These are phyloP conservation scores for Cordyceps fumosorosea DNA, from an alignment of 2,329 filamentous ascomycete genomes.

Conservation along the genomic window DNA sequence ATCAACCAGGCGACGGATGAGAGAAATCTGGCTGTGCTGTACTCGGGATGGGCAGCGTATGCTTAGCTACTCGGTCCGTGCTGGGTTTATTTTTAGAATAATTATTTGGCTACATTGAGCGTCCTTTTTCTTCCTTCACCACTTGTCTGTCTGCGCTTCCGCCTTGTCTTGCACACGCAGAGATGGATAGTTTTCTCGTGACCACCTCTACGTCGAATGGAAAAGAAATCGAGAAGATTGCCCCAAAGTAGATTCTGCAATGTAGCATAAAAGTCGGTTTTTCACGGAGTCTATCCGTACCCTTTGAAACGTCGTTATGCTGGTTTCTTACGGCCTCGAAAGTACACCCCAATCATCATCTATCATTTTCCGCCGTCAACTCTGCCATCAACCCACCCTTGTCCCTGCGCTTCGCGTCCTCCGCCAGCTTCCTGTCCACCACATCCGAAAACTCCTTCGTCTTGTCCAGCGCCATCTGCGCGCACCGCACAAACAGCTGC, in stretches of 20 bases:
- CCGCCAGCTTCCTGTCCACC: constrained; percentile 65
- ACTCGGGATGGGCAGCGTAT: constrained; percentile 53
- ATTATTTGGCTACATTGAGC: too few relatives aligned
- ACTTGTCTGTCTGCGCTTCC: too few relatives aligned
- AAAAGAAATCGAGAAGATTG: not conserved
- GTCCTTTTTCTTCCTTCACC: too few relatives aligned
- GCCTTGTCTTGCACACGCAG: too few relatives aligned
- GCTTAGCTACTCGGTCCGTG: constrained; percentile 28
- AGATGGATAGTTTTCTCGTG: too few relatives aligned
- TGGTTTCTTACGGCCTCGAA: not conserved
- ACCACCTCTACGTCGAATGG: too few relatives aligned
- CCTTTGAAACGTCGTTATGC: not conserved
- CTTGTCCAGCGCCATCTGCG: constrained; percentile 66
- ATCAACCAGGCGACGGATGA: constrained; percentile 96
- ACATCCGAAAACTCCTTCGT: constrained; percentile 72
- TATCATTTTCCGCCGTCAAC: constrained; percentile 75
- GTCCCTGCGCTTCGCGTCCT: constrained; percentile 72
- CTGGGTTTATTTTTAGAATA: too few relatives aligned
- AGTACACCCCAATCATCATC: constrained; percentile 28
- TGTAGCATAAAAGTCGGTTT: not conserved
- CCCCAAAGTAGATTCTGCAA: too few relatives aligned
- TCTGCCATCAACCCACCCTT: constrained; percentile 74
- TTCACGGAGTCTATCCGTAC: not conserved
- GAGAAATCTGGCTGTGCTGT: constrained; percentile 83
- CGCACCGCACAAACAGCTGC: constrained; percentile 67